Evolutionary conservation across 495 filamentous ascomycete species (phyloP).

Genomic region (Aspergillus haitiensis): DNA sequence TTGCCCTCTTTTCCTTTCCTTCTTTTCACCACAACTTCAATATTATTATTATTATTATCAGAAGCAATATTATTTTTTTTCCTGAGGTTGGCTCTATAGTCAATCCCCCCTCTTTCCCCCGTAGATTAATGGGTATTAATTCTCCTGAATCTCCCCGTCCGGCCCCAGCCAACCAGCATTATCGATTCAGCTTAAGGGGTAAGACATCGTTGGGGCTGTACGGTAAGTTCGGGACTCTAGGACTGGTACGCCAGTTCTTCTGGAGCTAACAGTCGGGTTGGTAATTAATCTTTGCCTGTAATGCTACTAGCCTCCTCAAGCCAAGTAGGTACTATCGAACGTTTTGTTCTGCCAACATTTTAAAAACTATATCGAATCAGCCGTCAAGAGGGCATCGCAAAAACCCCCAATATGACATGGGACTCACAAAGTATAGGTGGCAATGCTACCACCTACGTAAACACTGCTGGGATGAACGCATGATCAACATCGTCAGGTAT

Average conservation of each 20-base stretch:
- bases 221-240: conserved; percentile 11
- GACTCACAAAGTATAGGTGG: background rate
- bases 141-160: conserved; percentile 25
- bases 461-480: background rate
- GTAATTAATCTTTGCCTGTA: conserved; percentile 11
- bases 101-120: background rate
- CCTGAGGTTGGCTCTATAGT: background rate
- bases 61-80: conserved; percentile 9
- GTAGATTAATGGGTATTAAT: conserved; percentile 22
- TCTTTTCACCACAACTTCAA: background rate
- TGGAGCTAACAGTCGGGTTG: conserved; percentile 4
- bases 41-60: background rate
- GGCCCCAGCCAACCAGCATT: conserved; percentile 24
- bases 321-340: background rate
- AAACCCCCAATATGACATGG: background rate
- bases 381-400: no score
- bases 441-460: background rate
- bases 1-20: background rate
- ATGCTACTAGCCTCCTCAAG: conserved; percentile 1
- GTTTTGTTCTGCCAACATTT: background rate
- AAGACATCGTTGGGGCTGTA: conserved; percentile 27
- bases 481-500: conserved; percentile 7
- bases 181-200: conserved; percentile 20
- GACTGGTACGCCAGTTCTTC: conserved; percentile 7
- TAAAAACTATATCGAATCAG: no score